Base-by-base conservation (phyloP, 768 basidiomycete genomes). In the Trametes maxima region DNA sequence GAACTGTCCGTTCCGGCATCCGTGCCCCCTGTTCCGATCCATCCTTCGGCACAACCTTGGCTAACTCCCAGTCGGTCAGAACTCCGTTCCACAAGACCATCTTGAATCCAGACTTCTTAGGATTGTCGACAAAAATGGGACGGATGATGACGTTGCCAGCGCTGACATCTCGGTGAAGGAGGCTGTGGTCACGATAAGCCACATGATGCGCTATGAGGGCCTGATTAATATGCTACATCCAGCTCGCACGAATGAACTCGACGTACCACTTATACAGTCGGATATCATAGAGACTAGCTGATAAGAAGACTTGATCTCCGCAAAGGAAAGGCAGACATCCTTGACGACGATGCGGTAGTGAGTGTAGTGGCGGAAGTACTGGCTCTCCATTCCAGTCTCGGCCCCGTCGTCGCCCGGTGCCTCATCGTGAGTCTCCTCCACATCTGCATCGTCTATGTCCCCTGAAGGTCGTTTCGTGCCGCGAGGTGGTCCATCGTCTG, bases 281-380 rank as follows among this genome's bases (percentile, higher is more conserved):
- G 1, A 21, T 3, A 54, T 33, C 14, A 56, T 10, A 1, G 3
- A 2, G 13, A 51, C 28, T 19, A 56, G 33, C 42, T 51, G 47
- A 21, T 25, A 1, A 5, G 24, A 17, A 7, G 14, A 21, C 19
- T 6, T n/a, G 17, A 52, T 54, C 3, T 39, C 45, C 0, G 16
- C 33, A 1, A 61, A 35, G 5, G 60, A 52, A 1, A 53, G 50
- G 43, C 56, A 61, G 8, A 65, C 56, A 42, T 65, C 57, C 6
- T 57, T 14, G 7, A 59, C 46, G 7, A 44, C 59, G 22, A 65
- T 51, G 22, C 64, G 60, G 33, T 62, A 65, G 28, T 65, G 64
- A 2, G 35, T 37, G 16, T 46, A 28, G 19, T 33, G 28, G 28
- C 28, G 28, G 28, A 33, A 33, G 28, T 33, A 33, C 28, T 8